Percentiles rank a stretch among this genome's conserved stretches.
Conservation (phyloP, 208 protist species). For the Trypanosoma platydactyli region DNA sequence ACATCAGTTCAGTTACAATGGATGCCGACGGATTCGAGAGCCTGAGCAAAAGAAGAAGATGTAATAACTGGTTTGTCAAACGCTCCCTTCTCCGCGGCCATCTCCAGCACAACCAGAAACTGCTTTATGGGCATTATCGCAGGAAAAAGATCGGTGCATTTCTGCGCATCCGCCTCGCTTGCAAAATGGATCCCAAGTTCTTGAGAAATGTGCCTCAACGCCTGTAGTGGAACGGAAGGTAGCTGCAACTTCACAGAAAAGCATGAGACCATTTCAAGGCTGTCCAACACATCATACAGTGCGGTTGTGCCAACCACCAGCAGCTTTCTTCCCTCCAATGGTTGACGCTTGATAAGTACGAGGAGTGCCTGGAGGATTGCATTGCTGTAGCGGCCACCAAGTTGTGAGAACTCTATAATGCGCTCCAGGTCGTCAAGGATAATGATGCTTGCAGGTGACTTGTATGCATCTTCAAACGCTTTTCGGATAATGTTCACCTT, state of each 20-base stretch:
- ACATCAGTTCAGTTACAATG: not conserved
- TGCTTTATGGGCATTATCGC: slow-evolving; percentile 74
- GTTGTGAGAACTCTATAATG: slow-evolving; percentile 95
- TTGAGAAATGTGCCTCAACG: slow-evolving; percentile 42
- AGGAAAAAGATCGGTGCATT: slow-evolving; percentile 36
- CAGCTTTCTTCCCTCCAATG: slow-evolving; percentile 92
- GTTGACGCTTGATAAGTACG: slow-evolving; percentile 94
- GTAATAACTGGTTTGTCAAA: slow-evolving; percentile 32
- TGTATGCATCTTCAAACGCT: slow-evolving; percentile 99
- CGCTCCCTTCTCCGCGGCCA: slow-evolving; percentile 54
- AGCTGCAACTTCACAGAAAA: slow-evolving; percentile 90
- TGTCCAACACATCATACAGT: slow-evolving; percentile 84
- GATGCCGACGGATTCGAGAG: slow-evolving; percentile 57
- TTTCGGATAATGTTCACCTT: slow-evolving; percentile 93
- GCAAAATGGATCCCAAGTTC: slow-evolving; percentile 49
- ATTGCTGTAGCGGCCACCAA: slow-evolving; percentile 99
- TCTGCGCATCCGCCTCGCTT: slow-evolving; percentile 28
- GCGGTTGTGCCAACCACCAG: slow-evolving; percentile 95
- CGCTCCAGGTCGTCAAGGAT: slow-evolving; percentile 98
- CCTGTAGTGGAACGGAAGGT: slow-evolving; percentile 39
- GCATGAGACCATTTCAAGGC: slow-evolving; percentile 88
- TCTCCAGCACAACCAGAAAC: slow-evolving; percentile 79
- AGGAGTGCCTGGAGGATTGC: slow-evolving; percentile 96
- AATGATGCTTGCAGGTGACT: slow-evolving; percentile 95
- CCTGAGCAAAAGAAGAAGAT: slow-evolving; percentile 48